phyloP scores from a whole-genome alignment of 202 grass and related monocot species.

The Panicum hallii region DNA sequence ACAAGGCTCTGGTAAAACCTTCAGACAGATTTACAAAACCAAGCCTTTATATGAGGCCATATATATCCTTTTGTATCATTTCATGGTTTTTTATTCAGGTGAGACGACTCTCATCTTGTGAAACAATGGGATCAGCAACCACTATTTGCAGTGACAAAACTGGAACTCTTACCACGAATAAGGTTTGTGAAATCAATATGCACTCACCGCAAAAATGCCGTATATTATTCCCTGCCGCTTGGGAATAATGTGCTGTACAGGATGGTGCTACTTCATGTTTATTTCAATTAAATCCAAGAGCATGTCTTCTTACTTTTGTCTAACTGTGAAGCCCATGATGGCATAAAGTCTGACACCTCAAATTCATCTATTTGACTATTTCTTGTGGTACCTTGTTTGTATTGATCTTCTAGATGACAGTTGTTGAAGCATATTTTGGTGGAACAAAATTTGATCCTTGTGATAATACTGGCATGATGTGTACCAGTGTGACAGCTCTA shows the following conservation, averaged over 20 bases:
- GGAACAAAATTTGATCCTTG: constrained; percentile 62
- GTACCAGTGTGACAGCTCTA: constrained; percentile 39
- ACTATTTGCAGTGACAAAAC: constrained; percentile 98
- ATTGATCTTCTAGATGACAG: constrained; percentile 75
- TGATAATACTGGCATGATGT: constrained; percentile 47
- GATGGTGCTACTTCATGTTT: constrained; percentile 20
- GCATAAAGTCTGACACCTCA: constrained; percentile 18
- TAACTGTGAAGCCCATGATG: not conserved
- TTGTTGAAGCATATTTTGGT: constrained; percentile 78
- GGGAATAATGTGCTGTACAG: not conserved
- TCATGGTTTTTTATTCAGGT: constrained; percentile 54
- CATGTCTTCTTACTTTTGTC: constrained; percentile 7
- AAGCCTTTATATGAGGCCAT: not conserved
- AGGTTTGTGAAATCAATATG: constrained; percentile 56
- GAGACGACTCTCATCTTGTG: constrained; percentile 82
- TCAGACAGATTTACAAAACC: constrained; percentile 23
- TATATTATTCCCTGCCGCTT: constrained; percentile 17
- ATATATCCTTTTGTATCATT: not conserved
- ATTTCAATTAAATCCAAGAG: constrained; percentile 31
- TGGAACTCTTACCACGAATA: constrained; percentile 91
- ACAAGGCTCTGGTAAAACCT: constrained; percentile 79
- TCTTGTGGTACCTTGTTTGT: constrained; percentile 41
- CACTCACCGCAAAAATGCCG: not conserved
- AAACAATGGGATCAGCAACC: constrained; percentile 96
- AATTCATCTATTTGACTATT: constrained; percentile 1